Evolutionary conservation across 805 yeast genomes (phyloP).

Genomic region (Millerozyma miso): DNA sequence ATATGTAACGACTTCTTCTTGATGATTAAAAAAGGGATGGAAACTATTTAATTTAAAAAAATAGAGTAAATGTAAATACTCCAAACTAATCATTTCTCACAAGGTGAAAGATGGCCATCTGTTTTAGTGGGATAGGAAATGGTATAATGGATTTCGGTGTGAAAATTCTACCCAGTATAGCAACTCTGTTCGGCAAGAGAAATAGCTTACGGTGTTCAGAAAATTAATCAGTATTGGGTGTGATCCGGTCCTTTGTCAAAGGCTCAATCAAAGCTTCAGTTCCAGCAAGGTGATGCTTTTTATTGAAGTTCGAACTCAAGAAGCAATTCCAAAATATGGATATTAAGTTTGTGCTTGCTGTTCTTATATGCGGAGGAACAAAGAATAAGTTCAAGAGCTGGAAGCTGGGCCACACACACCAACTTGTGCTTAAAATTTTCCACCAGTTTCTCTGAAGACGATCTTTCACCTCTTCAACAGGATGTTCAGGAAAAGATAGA

Average conservation of each 20-base stretch:
- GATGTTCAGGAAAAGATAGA: slow-evolving; percentile 32
- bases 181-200: too few species aligned
- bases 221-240: too few species aligned
- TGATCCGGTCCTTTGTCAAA: not conserved
- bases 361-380: slow-evolving; percentile 36
- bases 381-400: slow-evolving; percentile 34
- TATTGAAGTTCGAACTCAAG: slow-evolving; percentile 47
- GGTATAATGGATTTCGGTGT: too few species aligned
- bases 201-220: too few species aligned
- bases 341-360: slow-evolving; percentile 35
- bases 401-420: slow-evolving; percentile 42
- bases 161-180: too few species aligned
- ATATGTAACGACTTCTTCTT: too few species aligned
- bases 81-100: too few species aligned
- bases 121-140: too few species aligned
- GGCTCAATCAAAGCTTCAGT: not conserved
- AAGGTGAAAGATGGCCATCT: too few species aligned
- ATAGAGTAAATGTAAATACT: too few species aligned
- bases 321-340: slow-evolving; percentile 41
- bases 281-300: slow-evolving; percentile 23
- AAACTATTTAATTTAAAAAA: too few species aligned
- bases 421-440: slow-evolving; percentile 35
- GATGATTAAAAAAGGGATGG: too few species aligned
- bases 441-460: slow-evolving; percentile 37
- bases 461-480: slow-evolving; percentile 26